Evolutionary conservation across 2,329 filamentous ascomycete genomes (phyloP), one percentile per base, ranked within the genome.

Genomic region (Microdochium paspali): DNA sequence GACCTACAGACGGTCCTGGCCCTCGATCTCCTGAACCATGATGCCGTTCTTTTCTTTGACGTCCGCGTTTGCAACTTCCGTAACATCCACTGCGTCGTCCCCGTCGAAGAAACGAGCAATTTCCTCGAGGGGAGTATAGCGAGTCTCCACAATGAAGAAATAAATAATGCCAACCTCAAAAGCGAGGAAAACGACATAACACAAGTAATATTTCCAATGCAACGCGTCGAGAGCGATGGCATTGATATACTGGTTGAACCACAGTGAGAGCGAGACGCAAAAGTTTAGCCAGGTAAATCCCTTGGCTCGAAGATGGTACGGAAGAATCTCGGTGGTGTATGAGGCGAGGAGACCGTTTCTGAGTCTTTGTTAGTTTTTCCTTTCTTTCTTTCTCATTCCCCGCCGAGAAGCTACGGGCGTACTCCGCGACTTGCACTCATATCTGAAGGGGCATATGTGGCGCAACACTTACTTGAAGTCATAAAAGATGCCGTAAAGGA

Each of bases 241-340:
- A 52, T 62, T 61, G 15, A 65, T 61, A 49, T 69, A 72, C 15
- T 64, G 64, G 49, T 67, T 68, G 50, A 58, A 53, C 23, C 58
- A 54, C 45, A 51, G 47, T 24, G 54, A 51, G 44, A 54, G 49
- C 20, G 54, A 55, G 39, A 53, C 49, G 23, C 52, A 51, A 44
- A 56, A 52, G 30, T 53, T 53, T 47, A 57, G 54, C 39, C 56
- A 50, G 40, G 49, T 52, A 47, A 56, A 51, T 26, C 60, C 60
- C 39, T 57, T 59, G 6, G 58, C 56, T 39, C 58, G 50, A 15
- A 56, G 54, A 15, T 55, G 52, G 42, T 58, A 61, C 9, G 56
- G 55, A 7, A 62, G 49, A 42, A 59, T 56, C 44, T 62, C 59
- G 10, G 56, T 54, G 7, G 56, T 54, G 45, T 62, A 62, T 20